These are phyloP conservation scores for Avena eriantha DNA, from an alignment of 176 grass and related monocot species.

Conservation along the genomic window DNA sequence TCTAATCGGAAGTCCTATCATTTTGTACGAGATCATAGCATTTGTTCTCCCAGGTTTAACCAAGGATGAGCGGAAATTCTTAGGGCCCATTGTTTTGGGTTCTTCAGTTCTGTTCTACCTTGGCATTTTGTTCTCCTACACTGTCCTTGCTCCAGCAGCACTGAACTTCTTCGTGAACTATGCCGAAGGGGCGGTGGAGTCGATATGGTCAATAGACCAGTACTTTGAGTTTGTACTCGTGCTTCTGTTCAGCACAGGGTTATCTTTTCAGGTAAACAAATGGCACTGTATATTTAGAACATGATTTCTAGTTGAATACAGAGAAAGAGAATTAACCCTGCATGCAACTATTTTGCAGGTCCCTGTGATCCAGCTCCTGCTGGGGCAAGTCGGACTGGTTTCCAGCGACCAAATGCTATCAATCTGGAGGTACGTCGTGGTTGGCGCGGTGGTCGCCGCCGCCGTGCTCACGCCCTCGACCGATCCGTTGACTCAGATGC, in stretches of 20 bases:
- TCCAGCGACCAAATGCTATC: constrained; percentile 94
- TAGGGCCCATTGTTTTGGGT: constrained; percentile 94
- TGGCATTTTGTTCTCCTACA: constrained; percentile 92
- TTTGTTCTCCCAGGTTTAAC: constrained; percentile 95
- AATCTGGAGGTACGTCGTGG: constrained; percentile 98
- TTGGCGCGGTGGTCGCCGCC: constrained; percentile 87
- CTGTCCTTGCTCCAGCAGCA: constrained; percentile 83
- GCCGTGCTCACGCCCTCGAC: constrained; percentile 94
- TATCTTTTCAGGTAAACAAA: constrained; percentile 90
- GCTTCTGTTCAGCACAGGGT: constrained; percentile 95
- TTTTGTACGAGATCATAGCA: constrained; percentile 97
- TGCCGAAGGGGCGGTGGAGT: constrained; percentile 96
- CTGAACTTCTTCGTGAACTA: constrained; percentile 98
- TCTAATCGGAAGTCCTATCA: constrained; percentile 87
- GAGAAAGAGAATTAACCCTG: neutral
- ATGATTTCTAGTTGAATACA: neutral
- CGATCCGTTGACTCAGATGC: constrained; percentile 88
- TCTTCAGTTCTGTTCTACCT: constrained; percentile 95
- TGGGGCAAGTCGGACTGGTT: constrained; percentile 91
- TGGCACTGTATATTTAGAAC: neutral
- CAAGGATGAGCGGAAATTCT: constrained; percentile 82
- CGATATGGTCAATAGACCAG: constrained; percentile 94
- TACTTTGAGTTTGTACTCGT: constrained; percentile 97
- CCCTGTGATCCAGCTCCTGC: constrained; percentile 87
- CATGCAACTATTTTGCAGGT: constrained; percentile 65